Evolutionary conservation across 2,329 filamentous ascomycete species (phyloP), one percentile per base, ranked within the genome.

Genomic region (Rutstroemia sp.): DNA sequence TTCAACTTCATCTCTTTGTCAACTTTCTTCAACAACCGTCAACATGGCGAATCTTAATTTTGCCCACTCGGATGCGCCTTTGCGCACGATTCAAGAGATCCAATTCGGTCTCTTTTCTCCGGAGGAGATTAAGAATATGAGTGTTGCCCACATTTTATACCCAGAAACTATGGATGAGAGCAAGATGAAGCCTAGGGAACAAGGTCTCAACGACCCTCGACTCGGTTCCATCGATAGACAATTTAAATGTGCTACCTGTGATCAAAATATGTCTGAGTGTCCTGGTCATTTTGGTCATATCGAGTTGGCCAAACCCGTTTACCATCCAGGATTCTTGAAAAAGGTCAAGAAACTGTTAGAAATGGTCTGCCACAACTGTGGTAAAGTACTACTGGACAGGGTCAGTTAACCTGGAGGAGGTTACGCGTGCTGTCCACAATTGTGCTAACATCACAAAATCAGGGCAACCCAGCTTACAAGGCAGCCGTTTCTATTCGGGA

Each of bases 131-230:
- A 97, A 99, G 79, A 92, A 88, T 69, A 95, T 97, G 90, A 96
- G 92, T 75, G 92, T 97, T 62, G 88, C 86, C 66, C 89, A 96
- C 72, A 92, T 99, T 71, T 82, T 94, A 72, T 97, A 96, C 71
- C 92, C 94, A n/a, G 94, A 99, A 78, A 97, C 94, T 27, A 96
- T 99, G 94, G 94, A 99, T 70, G 94, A 99, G 74, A 87, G 87
- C 73, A 88, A 92, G 69, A 86, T 89, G 64, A 89, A 89, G 71
- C 94, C 94, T 62, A 90, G 94, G 65, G 88, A 94, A 60, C 87
- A 88, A 70, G 94, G 94, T 69, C 79, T 97, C 65, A 97, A 97
- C 72, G 94, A 99, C 71, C 92, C 94, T 63, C 88, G 92, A 65
- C 86, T 99, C 51, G 94, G 94, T 57, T 96, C 94, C 50, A 96